phyloP scores from a whole-genome alignment of 2,329 filamentous ascomycete genomes.

The Fusarium camptoceras region DNA sequence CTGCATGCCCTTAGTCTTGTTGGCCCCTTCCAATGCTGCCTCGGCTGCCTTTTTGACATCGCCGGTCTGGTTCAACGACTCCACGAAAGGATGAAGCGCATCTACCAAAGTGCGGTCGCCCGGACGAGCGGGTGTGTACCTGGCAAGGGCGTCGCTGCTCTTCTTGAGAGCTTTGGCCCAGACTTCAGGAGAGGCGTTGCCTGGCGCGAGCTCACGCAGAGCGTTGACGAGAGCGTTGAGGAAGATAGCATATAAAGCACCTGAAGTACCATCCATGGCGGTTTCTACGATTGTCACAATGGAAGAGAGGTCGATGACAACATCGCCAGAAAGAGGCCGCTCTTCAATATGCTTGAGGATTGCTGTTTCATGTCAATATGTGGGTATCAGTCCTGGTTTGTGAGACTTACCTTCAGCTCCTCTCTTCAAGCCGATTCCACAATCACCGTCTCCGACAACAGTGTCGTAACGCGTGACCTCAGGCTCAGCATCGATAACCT shows the following conservation, averaged over 20 bases:
- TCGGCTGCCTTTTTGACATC: constrained; percentile 79
- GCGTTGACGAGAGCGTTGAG: constrained; percentile 83
- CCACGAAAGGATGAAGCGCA: constrained; percentile 88
- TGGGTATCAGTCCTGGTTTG: neutral
- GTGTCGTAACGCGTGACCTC: constrained; percentile 81
- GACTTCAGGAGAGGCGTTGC: constrained; percentile 55
- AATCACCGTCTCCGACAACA: constrained; percentile 90
- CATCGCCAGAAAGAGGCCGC: constrained; percentile 62
- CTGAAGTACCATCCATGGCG: constrained; percentile 72
- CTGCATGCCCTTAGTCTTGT: constrained; percentile 91
- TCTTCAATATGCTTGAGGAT: constrained; percentile 63
- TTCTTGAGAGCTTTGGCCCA: constrained; percentile 76
- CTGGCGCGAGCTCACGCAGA: constrained; percentile 58
- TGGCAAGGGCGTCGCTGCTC: constrained; percentile 76
- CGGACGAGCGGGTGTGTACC: constrained; percentile 88
- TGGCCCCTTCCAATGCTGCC: constrained; percentile 79
- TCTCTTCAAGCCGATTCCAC: constrained; percentile 85
- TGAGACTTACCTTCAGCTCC: constrained; percentile 77
- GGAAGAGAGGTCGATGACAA: constrained; percentile 63
- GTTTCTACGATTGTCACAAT: constrained; percentile 68
- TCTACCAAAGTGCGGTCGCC: constrained; percentile 94
- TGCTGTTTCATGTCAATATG: constrained; percentile 54
- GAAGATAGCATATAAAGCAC: constrained; percentile 81
- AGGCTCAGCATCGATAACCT: constrained; percentile 74
- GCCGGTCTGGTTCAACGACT: constrained; percentile 72